These are phyloP conservation scores for Daedalea quercina DNA, from an alignment of 768 basidiomycete species.

Conservation along the genomic window DNA sequence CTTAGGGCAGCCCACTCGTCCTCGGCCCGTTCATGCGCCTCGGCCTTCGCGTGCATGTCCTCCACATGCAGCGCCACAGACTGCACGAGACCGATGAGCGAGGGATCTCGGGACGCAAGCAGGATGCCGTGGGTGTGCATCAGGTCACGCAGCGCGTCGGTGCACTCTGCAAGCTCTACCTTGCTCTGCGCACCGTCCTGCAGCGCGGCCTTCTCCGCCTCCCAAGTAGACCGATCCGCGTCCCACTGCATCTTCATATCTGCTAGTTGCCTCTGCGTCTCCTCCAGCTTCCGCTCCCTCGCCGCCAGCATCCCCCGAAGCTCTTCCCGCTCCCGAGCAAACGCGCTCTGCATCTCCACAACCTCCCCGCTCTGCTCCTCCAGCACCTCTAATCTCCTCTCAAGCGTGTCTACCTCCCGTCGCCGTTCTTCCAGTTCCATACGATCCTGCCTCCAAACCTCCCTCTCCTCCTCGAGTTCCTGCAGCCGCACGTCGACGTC, in stretches of 20 bases:
- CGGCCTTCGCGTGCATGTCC: slow-evolving; percentile 14
- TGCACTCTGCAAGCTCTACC: slow-evolving; percentile 41
- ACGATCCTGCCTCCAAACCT: slow-evolving; percentile 44
- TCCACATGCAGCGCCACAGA: slow-evolving; percentile 24
- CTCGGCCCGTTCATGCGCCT: slow-evolving; percentile 13
- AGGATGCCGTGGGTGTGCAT: slow-evolving; percentile 52
- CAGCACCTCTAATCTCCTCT: slow-evolving; percentile 34
- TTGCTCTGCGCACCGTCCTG: slow-evolving; percentile 29
- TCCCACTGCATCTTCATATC: slow-evolving; percentile 36
- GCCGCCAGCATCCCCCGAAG: slow-evolving; percentile 30
- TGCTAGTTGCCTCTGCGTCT: slow-evolving; percentile 30
- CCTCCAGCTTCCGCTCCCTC: slow-evolving; percentile 33
- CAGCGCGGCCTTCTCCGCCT: slow-evolving; percentile 39
- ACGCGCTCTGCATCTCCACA: slow-evolving; percentile 32
- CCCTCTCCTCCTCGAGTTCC: slow-evolving; percentile 41
- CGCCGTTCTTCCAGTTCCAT: slow-evolving; percentile 31
- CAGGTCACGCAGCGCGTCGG: slow-evolving; percentile 41
- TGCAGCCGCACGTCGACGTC: slow-evolving; percentile 31
- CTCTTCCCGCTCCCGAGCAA: slow-evolving; percentile 29
- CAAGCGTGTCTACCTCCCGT: slow-evolving; percentile 28
- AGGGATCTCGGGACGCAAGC: slow-evolving; percentile 29
- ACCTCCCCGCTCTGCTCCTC: slow-evolving; percentile 37
- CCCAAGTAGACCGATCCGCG: slow-evolving; percentile 43
- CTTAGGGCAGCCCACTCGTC: slow-evolving; percentile 14
- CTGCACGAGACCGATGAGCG: slow-evolving; percentile 19